Base-by-base conservation (phyloP, 805 yeast genomes). In the Nakazawaea molendinolei region DNA sequence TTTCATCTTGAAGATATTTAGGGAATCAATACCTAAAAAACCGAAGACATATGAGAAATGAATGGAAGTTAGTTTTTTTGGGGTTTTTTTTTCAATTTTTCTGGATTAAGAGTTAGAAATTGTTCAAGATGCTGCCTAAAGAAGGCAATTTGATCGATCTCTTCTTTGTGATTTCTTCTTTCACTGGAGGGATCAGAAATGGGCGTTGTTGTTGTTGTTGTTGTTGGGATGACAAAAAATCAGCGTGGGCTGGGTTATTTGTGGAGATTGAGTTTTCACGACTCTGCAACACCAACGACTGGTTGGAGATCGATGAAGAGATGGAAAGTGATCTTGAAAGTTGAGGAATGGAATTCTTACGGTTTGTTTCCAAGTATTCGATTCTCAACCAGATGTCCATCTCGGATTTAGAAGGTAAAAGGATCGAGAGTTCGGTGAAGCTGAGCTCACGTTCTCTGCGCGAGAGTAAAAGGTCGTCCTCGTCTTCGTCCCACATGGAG, bases 401-500 rank as follows among this genome's bases (percentile, higher is more conserved):
- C 51, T 82, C 87, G 0, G 92, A 67, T 44, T 86, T 71, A 39
- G 69, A 71, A 12, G 92, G 90, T 28, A 86, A 61, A 35, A 86
- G 57, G 23, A 86, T 78, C 12, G 81, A 69, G 25, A 86, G 61
- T 56, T 86, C 95, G 13, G 79, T 81, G 48, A 81, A 67, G 23
- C 81, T 71, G 27, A 86, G 58, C 38, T 79, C 80, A 44, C 76
- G 61, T 33, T 71, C 60, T 8, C 74, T 57, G 34, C 82, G 63
- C 41, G 72, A 68, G 28, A 74, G 48, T 25, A 86, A 54, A 23
- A 75, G 52, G 43, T 78, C 82, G 56, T 86, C 95, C 55, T 86
- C 95, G 35, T 83, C 92, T 48, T 61, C 58, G 2, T 71, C 57
- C 77, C 77, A 72, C 1, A 71, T 67, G 25, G 65, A 55, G 33